These are phyloP conservation scores for Eucalyptus cladocalyx DNA, from an alignment of 345 rosid species.

Conservation along the genomic window DNA sequence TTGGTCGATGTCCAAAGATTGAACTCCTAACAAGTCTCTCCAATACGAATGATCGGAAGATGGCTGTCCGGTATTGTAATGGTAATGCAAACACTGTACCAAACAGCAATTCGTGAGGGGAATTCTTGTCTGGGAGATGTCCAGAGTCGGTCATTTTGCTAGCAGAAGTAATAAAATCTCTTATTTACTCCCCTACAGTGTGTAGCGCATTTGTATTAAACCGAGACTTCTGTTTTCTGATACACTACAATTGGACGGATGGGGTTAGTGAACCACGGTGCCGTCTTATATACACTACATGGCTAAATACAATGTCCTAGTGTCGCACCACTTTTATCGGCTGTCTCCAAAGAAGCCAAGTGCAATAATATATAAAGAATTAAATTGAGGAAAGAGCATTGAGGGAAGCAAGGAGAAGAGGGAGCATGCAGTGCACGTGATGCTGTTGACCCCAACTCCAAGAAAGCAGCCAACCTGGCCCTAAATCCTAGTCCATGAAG, in stretches of 20 bases:
- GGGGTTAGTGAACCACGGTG: background rate
- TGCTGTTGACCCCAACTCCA: background rate
- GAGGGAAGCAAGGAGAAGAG: too few species aligned
- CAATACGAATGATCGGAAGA: background rate
- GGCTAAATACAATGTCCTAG: background rate
- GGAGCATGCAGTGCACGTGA: conserved; percentile 3
- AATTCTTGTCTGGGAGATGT: background rate
- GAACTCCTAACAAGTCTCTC: background rate
- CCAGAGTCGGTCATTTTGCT: background rate
- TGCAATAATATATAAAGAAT: background rate
- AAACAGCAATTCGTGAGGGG: background rate
- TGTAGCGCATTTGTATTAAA: background rate
- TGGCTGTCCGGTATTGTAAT: background rate
- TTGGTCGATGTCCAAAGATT: conserved; percentile 56
- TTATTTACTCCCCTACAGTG: background rate
- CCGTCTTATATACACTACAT: background rate
- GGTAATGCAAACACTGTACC: background rate
- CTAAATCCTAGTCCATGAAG: background rate
- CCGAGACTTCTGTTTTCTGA: background rate
- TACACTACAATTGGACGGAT: background rate
- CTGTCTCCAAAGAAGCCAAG: background rate
- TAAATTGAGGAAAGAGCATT: background rate
- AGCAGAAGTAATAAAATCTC: background rate
- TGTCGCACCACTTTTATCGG: background rate
- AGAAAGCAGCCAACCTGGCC: background rate